phyloP scores from a whole-genome alignment of 192 early-diverging fungal genomes.

The Mortierella alpina region DNA sequence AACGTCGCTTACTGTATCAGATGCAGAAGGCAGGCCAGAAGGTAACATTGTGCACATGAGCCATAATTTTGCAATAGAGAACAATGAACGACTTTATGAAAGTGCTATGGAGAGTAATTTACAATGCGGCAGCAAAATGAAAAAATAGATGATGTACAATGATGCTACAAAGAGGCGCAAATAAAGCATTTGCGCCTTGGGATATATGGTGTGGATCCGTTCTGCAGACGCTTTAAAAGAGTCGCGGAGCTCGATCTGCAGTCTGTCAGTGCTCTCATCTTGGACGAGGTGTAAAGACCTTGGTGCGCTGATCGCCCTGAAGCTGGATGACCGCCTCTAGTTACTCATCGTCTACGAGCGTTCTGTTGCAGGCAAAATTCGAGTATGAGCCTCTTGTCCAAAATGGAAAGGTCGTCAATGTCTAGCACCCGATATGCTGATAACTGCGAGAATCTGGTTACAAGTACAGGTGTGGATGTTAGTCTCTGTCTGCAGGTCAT shows the following conservation, averaged over 20 bases:
- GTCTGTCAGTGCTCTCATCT: constrained; percentile 80
- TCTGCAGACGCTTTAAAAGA: constrained; percentile 76
- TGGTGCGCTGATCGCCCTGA: constrained; percentile 92
- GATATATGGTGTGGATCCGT: no score
- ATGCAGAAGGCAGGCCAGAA: no score
- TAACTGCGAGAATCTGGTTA: constrained; percentile 94
- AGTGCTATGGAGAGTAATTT: constrained; percentile 15
- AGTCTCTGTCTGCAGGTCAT: not conserved
- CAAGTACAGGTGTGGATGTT: not conserved
- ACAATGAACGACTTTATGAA: no score
- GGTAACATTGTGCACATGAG: no score
- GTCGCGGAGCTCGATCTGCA: constrained; percentile 94
- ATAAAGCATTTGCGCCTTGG: no score
- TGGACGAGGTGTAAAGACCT: constrained; percentile 78
- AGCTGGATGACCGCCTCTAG: constrained; percentile 93
- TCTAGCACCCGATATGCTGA: constrained; percentile 96
- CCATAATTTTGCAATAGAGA: no score
- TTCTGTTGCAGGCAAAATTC: constrained; percentile 96
- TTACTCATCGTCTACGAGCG: constrained; percentile 90
- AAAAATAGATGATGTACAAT: constrained; percentile 3
- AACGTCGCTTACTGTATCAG: no score
- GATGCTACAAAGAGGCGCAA: not conserved
- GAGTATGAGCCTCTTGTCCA: constrained; percentile 90
- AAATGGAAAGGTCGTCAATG: constrained; percentile 89
- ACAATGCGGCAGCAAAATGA: constrained; percentile 5